Percentiles rank a stretch among this genome's conserved stretches.
Evolutionary conservation across 257 asterid species (phyloP).

Genomic region (Capsicum rhomboideum): DNA sequence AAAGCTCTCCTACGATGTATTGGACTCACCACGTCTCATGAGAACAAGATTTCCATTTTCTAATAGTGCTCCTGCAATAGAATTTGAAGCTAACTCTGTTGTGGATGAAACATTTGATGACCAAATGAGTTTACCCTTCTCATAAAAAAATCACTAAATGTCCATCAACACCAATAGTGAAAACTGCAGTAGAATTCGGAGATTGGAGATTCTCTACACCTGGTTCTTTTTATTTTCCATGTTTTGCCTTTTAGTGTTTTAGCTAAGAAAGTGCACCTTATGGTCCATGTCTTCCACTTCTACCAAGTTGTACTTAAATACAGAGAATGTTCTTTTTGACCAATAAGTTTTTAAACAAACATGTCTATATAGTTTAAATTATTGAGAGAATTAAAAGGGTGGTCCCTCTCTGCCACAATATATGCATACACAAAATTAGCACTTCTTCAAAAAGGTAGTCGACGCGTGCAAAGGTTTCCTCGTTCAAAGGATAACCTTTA

Average conservation of each 20-base stretch:
- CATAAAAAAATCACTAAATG: too few species aligned
- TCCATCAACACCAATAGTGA: too few species aligned
- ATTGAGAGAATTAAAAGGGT: not conserved
- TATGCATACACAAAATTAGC: not conserved
- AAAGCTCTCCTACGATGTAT: not conserved
- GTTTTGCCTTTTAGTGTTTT: not conserved
- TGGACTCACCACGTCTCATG: not conserved
- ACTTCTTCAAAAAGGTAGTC: too few species aligned
- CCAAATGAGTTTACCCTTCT: too few species aligned
- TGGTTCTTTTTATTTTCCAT: not conserved
- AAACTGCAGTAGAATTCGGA: too few species aligned
- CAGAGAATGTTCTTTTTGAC: not conserved
- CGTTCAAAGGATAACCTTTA: not conserved
- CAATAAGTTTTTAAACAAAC: not conserved
- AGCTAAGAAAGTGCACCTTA: not conserved
- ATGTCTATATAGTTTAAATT: not conserved
- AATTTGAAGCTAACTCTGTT: too few species aligned
- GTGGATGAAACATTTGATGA: too few species aligned
- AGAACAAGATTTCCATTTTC: not conserved
- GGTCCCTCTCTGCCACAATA: not conserved
- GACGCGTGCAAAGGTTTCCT: too few species aligned
- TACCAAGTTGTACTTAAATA: not conserved
- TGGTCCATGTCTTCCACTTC: not conserved
- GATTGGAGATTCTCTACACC: not conserved
- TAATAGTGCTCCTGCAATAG: too few species aligned